Evolutionary conservation across 2,329 filamentous ascomycete genomes (phyloP), one percentile per base, ranked within the genome.

Genomic region (Fusarium buxicola): DNA sequence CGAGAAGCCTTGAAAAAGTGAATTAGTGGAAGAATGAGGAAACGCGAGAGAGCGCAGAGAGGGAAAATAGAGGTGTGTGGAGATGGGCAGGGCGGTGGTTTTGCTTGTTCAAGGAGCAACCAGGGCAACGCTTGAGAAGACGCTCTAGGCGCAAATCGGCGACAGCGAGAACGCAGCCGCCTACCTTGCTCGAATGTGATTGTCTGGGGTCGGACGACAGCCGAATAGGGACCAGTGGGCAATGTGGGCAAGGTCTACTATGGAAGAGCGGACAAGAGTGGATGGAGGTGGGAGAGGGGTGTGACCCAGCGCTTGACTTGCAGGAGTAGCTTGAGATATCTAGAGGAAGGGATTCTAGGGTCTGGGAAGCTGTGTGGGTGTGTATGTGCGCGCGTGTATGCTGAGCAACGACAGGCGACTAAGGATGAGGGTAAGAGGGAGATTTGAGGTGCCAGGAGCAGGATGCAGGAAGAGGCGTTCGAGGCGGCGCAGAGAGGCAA

Each of bases 231-330:
- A 66, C 58, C 60, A 45, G 63, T 60, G 51, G 59, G 43, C 60
- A 66, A 59, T 60, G 60, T 65, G 56, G 62, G 57, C 54, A 64
- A 59, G 43, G 59, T 58, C 50, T 55, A 58, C 54, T 43, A 63
- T 43, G 50, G 53, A 68, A 66, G 65, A 67, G 60, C 63, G 60
- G 60, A 50, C 43, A 44, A 60, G 62, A 59, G 58, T 70, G 69
- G 71, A 60, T 60, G 59, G 54, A 62, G 51, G 62, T 67, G 51
- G 67, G 63, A 63, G 66, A 69, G 67, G 69, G 68, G 71, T 71
- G 65, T 72, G 69, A 72, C 65, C 69, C 68, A 65, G 71, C 68
- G 71, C 71, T 73, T 73, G 67, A 68, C 69, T 68, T 71, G 69
- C 69, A 71, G 67, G 51, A 66, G 58, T 71, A 71, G 69, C 62